These are phyloP conservation scores for Entomortierella beljakovae DNA, from an alignment of 192 early-diverging fungal genomes.

Conservation along the genomic window DNA sequence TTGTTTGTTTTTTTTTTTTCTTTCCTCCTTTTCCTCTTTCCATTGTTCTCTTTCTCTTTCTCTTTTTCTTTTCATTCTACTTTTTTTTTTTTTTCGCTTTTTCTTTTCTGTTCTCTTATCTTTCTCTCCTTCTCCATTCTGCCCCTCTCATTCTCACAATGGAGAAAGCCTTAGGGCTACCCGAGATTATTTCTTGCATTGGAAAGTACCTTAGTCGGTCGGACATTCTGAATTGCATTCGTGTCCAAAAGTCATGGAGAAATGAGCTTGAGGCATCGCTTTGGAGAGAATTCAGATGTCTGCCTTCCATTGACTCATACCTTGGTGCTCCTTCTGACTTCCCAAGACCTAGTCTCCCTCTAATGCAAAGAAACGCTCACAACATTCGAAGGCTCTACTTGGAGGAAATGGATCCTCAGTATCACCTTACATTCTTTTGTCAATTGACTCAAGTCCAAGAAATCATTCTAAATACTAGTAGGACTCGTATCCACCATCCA, in stretches of 20 bases:
- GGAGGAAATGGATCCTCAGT: conserved; percentile 11
- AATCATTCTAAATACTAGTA: not conserved
- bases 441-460: conserved; percentile 19
- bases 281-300: conserved; percentile 25
- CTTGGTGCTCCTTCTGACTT: too few species aligned
- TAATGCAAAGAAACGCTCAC: conserved; percentile 26
- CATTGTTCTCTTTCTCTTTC: too few species aligned
- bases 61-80: not conserved
- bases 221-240: conserved; percentile 8
- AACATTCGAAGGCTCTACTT: conserved; percentile 20
- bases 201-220: not conserved
- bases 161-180: conserved; percentile 21
- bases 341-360: not conserved
- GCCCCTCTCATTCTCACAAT: not conserved
- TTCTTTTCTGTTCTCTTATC: not conserved
- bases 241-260: conserved; percentile 35
- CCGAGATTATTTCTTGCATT: conserved; percentile 34
- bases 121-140: not conserved
- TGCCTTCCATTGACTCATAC: not conserved
- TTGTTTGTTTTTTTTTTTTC: not conserved
- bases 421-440: conserved; percentile 5
- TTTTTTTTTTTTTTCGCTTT: too few species aligned
- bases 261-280: conserved; percentile 17
- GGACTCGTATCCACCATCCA: not conserved
- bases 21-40: not conserved